Evolutionary conservation across 1,139 yeast species (phyloP).

Genomic region (Suhomyces bolitotheri): DNA sequence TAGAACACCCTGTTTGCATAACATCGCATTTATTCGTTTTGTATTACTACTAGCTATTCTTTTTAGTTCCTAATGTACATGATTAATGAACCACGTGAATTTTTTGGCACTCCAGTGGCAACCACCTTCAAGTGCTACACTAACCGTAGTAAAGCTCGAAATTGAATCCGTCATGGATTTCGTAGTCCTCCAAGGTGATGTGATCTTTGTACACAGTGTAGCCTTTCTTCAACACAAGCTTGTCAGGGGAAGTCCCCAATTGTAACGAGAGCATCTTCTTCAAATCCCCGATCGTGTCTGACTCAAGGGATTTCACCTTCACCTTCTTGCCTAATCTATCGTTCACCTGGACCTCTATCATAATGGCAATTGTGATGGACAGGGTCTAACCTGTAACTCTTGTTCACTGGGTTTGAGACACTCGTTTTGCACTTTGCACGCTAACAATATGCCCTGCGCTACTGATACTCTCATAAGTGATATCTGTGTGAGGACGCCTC

Average conservation of each 20-base stretch:
- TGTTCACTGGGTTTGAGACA: no score
- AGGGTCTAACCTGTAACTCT: no score
- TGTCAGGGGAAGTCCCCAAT: conserved; percentile 71
- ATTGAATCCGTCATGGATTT: conserved; percentile 85
- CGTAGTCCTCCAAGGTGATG: conserved; percentile 88
- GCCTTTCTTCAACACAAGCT: conserved; percentile 69
- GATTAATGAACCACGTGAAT: not conserved
- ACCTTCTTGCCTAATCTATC: conserved; percentile 80
- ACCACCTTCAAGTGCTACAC: no score
- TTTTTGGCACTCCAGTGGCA: no score
- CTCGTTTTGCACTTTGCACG: no score
- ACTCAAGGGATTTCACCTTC: conserved; percentile 78
- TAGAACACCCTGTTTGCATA: not conserved
- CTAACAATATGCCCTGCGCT: no score
- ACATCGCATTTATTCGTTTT: conserved; percentile 2
- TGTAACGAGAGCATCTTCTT: conserved; percentile 82
- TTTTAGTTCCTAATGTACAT: not conserved
- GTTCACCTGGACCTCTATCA: conserved; percentile 22
- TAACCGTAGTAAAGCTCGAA: conserved; percentile 76
- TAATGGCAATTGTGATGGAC: conserved; percentile 2
- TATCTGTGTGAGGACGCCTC: not conserved
- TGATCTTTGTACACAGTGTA: conserved; percentile 85
- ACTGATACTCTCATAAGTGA: not conserved
- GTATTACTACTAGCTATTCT: conserved; percentile 9
- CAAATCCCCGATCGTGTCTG: conserved; percentile 89